phyloP scores from a whole-genome alignment of 148 eudicot species.

The Spergularia marina region DNA sequence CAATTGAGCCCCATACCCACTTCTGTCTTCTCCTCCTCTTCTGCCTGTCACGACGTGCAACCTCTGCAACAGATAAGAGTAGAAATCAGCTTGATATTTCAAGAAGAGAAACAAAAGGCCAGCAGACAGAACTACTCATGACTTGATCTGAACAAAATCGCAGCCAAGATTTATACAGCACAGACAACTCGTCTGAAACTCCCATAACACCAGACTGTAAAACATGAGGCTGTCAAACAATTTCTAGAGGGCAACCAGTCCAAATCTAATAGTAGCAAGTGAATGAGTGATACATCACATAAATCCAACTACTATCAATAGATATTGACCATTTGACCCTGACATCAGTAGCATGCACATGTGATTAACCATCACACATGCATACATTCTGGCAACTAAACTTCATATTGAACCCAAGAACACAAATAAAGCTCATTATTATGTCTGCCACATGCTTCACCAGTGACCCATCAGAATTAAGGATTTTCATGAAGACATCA shows the following conservation, averaged over 20 bases:
- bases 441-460: no score
- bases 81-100: not conserved
- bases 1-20: constrained; percentile 81
- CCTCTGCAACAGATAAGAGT: constrained; percentile 41
- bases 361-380: no score
- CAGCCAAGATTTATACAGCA: not conserved
- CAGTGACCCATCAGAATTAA: not conserved
- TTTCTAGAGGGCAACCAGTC: not conserved
- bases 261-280: not conserved
- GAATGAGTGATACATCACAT: no score
- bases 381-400: no score
- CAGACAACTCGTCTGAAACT: not conserved
- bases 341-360: no score
- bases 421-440: no score
- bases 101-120: not conserved
- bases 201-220: not conserved
- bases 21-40: constrained; percentile 66
- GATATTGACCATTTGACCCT: no score
- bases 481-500: not conserved
- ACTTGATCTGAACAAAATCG: not conserved
- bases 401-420: no score
- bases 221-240: not conserved
- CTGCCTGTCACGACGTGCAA: constrained; percentile 69
- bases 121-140: no score
- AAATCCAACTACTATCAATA: no score